Evolutionary conservation across 805 yeast species (phyloP).

Genomic region (Cyberlindnera saturnus): DNA sequence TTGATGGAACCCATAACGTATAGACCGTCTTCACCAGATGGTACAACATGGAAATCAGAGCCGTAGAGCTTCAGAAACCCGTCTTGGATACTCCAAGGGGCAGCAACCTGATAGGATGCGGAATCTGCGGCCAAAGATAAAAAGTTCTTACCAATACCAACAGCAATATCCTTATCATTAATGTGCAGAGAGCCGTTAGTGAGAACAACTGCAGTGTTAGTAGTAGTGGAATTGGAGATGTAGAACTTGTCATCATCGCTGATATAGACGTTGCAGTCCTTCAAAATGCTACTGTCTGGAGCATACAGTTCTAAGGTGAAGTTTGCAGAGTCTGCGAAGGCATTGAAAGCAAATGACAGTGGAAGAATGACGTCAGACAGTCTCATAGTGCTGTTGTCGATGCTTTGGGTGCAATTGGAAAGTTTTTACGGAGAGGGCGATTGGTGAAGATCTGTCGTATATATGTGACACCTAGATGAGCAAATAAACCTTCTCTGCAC

Average conservation of each 20-base stretch:
- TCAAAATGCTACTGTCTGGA: constrained; percentile 12
- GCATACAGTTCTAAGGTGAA: constrained; percentile 9
- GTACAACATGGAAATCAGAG: constrained; percentile 18
- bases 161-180: neutral
- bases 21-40: constrained; percentile 11
- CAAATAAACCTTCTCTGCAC: no score
- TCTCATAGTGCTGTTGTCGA: no score
- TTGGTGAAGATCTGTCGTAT: no score
- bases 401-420: no score
- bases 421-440: no score
- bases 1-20: constrained; percentile 15
- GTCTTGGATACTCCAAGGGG: constrained; percentile 11
- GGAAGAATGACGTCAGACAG: neutral
- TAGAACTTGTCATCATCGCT: constrained; percentile 7
- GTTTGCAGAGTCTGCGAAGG: constrained; percentile 7
- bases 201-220: constrained; percentile 1
- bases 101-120: constrained; percentile 4
- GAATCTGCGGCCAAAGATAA: constrained; percentile 9
- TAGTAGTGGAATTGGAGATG: constrained; percentile 2
- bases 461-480: no score
- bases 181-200: constrained; percentile 8
- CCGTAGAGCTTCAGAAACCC: constrained; percentile 13
- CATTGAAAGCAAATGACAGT: neutral
- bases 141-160: constrained; percentile 17
- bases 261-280: constrained; percentile 18